Evolutionary conservation across 805 yeast species (phyloP), one percentile per base, ranked within the genome.

Genomic region (Ogataea nitratoaversa): DNA sequence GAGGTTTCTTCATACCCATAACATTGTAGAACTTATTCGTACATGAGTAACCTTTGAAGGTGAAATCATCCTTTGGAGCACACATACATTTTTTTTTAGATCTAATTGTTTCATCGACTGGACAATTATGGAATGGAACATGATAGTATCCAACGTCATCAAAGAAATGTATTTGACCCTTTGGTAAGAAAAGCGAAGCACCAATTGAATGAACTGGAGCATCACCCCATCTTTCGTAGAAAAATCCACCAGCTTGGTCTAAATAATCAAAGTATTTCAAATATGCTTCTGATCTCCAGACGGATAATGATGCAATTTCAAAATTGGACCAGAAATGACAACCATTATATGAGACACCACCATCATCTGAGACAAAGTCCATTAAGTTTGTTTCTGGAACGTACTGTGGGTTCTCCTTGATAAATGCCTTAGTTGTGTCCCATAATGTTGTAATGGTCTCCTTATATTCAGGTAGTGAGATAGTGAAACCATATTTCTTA

Each of bases 281-380:
- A 59, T 88, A 88, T 8, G 86, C 86, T 38, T 80, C 77, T 16
- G 77, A 63, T 59, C 93, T 73, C 87, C 88, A 85, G 60, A 87
- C 76, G 40, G 76, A 72, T 62, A 86, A 71, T 39, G 79, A 74
- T 7, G 83, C 95, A 56, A 87, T 72, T 66, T 87, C 95, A 52
- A 88, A 88, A 67, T 88, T 88, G 19, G 95, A 83, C 95, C 95
- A 86, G 72, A 82, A 86, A 62, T 86, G 95, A 63, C 95, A 86
- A 42, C 84, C 73, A 60, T 86, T 86, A 62, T 85, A 86, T 12
- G 82, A 67, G 28, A 65, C 65, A 42, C 93, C 93, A 34, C 67
- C 67, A 60, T 86, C 89, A 54, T 81, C 77, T 40, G 86, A 75
- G 42, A 86, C 65, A 66, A 84, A 86, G 36, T 76, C 80, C 70